Percentiles rank a stretch among this genome's conserved stretches.
These are phyloP conservation scores for Nemania bipapillata DNA, from an alignment of 2,329 filamentous ascomycete species.

Conservation along the genomic window DNA sequence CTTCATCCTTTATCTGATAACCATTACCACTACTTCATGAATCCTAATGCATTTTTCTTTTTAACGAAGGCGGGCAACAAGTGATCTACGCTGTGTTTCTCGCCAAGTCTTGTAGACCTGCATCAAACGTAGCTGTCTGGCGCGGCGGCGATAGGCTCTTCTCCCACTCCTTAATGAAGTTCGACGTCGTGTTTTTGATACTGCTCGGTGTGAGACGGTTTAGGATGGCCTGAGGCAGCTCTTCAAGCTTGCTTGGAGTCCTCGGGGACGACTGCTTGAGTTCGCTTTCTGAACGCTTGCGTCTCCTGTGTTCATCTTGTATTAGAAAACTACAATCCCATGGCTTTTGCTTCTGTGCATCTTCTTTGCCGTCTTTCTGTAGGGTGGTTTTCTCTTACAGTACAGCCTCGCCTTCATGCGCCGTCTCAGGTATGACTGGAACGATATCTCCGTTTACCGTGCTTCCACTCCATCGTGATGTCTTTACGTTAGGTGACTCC, in stretches of 20 bases:
- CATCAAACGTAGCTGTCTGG: slow-evolving; percentile 42
- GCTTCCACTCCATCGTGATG: slow-evolving; percentile 72
- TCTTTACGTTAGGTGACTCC: slow-evolving; percentile 66
- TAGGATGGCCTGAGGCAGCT: slow-evolving; percentile 75
- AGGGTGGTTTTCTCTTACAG: slow-evolving; percentile 57
- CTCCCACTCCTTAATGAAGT: slow-evolving; percentile 92
- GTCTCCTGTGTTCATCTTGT: slow-evolving; percentile 45
- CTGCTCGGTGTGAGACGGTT: slow-evolving; percentile 78
- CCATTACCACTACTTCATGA: neutral
- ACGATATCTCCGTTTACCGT: slow-evolving; percentile 63
- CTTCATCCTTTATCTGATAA: neutral
- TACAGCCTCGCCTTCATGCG: slow-evolving; percentile 59
- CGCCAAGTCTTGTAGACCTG: slow-evolving; percentile 27
- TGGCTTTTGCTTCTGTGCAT: slow-evolving; percentile 9
- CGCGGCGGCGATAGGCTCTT: slow-evolving; percentile 71
- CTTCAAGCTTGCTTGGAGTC: slow-evolving; percentile 61
- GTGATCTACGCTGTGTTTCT: slow-evolving; percentile 28
- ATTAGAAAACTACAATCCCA: slow-evolving; percentile 39
- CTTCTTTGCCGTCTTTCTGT: neutral
- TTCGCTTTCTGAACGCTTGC: slow-evolving; percentile 47
- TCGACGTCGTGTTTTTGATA: slow-evolving; percentile 82
- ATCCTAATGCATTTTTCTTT: neutral
- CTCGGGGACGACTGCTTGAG: slow-evolving; percentile 45
- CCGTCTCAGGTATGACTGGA: slow-evolving; percentile 59
- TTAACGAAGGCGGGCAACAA: neutral